Conservation (phyloP, 2,329 filamentous ascomycete genomes). For the Pseudocercospora ulei region DNA sequence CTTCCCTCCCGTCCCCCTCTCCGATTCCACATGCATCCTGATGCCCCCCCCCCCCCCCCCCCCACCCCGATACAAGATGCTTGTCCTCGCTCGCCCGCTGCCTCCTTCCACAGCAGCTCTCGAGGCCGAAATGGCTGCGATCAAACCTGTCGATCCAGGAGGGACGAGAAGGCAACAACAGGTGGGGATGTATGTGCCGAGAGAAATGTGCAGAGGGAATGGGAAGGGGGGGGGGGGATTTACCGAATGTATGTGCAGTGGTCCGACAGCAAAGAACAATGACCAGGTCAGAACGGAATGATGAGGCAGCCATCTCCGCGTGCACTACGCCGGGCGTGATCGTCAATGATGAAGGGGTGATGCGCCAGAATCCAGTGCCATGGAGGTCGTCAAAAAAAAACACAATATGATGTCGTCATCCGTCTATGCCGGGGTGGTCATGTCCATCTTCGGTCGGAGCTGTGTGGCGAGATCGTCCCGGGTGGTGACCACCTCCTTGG, state of each 20-base stretch:
- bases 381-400: slow-evolving; percentile 9
- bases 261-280: background rate
- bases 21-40: too few relatives aligned
- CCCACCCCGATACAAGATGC: background rate
- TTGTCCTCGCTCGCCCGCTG: background rate
- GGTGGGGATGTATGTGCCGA: slow-evolving; percentile 1
- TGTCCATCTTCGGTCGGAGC: slow-evolving; percentile 42
- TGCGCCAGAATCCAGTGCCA: slow-evolving; percentile 8
- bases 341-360: background rate
- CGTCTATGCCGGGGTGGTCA: slow-evolving; percentile 21
- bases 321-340: slow-evolving; percentile 9
- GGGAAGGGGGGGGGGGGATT: too few relatives aligned
- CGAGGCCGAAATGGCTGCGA: too few relatives aligned
- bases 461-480: slow-evolving; percentile 55
- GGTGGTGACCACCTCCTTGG: slow-evolving; percentile 71
- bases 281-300: slow-evolving; percentile 4
- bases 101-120: too few relatives aligned
- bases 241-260: slow-evolving; percentile 8
- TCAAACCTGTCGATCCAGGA: slow-evolving; percentile 6
- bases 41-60: too few relatives aligned
- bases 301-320: slow-evolving; percentile 9
- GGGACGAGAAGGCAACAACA: slow-evolving; percentile 8
- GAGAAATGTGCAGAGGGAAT: background rate
- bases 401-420: slow-evolving; percentile 12
- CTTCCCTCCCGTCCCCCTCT: too few relatives aligned